These are phyloP conservation scores for Boletus rufocinnamomeus DNA, from an alignment of 768 basidiomycete species.

Conservation along the genomic window DNA sequence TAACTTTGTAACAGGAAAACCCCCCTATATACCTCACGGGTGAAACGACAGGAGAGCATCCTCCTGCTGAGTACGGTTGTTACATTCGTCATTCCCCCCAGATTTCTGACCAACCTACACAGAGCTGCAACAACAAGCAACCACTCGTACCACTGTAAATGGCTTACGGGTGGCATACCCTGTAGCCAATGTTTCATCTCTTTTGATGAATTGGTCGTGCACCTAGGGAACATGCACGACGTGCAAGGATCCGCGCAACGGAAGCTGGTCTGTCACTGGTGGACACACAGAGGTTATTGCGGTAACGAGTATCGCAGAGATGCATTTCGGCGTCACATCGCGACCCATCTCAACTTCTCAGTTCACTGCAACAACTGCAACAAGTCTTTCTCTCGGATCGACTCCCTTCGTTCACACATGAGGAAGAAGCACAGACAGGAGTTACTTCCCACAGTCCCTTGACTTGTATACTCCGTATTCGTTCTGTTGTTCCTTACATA, in stretches of 20 bases:
- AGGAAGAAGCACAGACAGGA: not conserved
- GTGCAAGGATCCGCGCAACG: not conserved
- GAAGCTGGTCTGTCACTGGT: conserved; percentile 1
- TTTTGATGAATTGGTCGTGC: conserved; percentile 1
- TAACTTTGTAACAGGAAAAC: not conserved
- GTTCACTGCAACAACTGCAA: not conserved
- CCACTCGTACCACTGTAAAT: not conserved
- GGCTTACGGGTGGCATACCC: too few relatives aligned
- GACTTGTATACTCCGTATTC: too few relatives aligned
- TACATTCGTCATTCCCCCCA: not conserved
- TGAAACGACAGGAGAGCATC: not conserved
- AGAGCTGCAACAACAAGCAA: not conserved
- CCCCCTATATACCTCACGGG: not conserved
- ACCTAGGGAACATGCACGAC: not conserved
- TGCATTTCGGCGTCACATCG: conserved; percentile 3
- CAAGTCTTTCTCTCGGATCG: not conserved
- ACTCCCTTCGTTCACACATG: not conserved
- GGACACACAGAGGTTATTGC: not conserved
- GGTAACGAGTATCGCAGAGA: not conserved
- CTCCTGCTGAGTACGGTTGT: not conserved
- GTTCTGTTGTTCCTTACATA: too few relatives aligned
- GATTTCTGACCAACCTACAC: not conserved
- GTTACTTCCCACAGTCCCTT: not conserved
- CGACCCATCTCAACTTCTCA: not conserved
- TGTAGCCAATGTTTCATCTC: not conserved